Base-by-base conservation (phyloP, 2,329 filamentous ascomycete species). In the Albifimbria verrucaria region DNA sequence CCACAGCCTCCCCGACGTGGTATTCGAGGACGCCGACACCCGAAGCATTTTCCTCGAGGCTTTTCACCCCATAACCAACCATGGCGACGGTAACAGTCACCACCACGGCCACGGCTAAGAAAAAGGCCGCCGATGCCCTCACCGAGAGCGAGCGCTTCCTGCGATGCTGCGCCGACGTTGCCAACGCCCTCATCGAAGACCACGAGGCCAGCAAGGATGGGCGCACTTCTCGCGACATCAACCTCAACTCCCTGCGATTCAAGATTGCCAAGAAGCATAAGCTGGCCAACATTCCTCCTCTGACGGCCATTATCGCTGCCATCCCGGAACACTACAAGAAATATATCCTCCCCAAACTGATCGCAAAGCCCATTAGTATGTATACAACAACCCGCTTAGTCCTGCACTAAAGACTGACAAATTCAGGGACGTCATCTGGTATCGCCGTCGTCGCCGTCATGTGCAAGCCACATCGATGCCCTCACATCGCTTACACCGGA, bases 271-370 rank as follows among this genome's bases (percentile, higher is more conserved):
- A 94, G 76, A 97, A 97, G 76, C 92, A 97, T 76, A 89, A 86
- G 68, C 78, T 99, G 56, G 88, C 85, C 70, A 91, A 85, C 56
- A 90, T 96, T 62, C 94, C 94, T 26, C 91, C 95, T 23, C 77
- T 99, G 59, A 97, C 93, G 9, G 93, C 94, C 55, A 99, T 99
- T 67, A 97, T 99, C 67, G 91, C 94, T 51, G 94, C 94, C 10
- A 93, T 99, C 32, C 95, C 95, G n/a, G 94, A 99, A 69, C 92
- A 97, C 70, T 97, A 97, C 77, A 99, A 97, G 79, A 99, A 97
- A 76, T 97, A 97, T 66, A 97, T 99, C 56, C 75, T 97, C 57
- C 94, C 92, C 20, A 96, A 96, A 74, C 78, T 99, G 57, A 92
- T 99, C 62, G 94, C 95, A 23, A 99, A 99, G 73, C 94, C 94